phyloP scores from a whole-genome alignment of 2,329 filamentous ascomycete species.

The Exophiala spinifera region DNA sequence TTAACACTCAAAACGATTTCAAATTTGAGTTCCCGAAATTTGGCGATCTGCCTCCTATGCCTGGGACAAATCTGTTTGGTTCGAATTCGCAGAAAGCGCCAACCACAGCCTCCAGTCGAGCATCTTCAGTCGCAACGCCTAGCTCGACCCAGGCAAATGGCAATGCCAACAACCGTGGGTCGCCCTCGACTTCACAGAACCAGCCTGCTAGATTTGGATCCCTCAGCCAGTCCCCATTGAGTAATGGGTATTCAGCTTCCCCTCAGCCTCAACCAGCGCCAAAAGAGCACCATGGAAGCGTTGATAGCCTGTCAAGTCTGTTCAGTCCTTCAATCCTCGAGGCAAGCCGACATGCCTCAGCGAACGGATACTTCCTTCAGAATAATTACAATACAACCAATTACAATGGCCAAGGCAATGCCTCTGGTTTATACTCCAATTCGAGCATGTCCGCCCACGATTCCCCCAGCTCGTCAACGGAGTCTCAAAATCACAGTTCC shows the following conservation, averaged over 20 bases:
- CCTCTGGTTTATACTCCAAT: slow-evolving; percentile 30
- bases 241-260: slow-evolving; percentile 19
- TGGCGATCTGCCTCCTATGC: slow-evolving; percentile 60
- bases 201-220: slow-evolving; percentile 21
- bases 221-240: slow-evolving; percentile 23
- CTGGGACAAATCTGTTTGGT: slow-evolving; percentile 17
- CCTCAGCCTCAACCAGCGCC: slow-evolving; percentile 19
- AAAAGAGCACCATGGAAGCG: slow-evolving; percentile 19
- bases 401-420: slow-evolving; percentile 15
- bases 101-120: slow-evolving; percentile 4
- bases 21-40: slow-evolving; percentile 97
- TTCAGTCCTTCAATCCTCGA: slow-evolving; percentile 58
- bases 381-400: slow-evolving; percentile 26
- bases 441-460: slow-evolving; percentile 42
- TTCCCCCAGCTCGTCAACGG: slow-evolving; percentile 49
- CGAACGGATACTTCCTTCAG: slow-evolving; percentile 42
- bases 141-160: slow-evolving; percentile 6
- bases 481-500: slow-evolving; percentile 46
- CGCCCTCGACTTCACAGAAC: slow-evolving; percentile 17
- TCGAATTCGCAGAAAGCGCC: slow-evolving; percentile 8
- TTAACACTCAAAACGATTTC: slow-evolving; percentile 72
- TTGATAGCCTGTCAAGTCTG: slow-evolving; percentile 52
- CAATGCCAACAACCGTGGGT: slow-evolving; percentile 10
- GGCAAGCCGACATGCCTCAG: slow-evolving; percentile 42
- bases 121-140: slow-evolving; percentile 9